Conservation (phyloP, 768 basidiomycete genomes). For the Mycena latifolia region DNA sequence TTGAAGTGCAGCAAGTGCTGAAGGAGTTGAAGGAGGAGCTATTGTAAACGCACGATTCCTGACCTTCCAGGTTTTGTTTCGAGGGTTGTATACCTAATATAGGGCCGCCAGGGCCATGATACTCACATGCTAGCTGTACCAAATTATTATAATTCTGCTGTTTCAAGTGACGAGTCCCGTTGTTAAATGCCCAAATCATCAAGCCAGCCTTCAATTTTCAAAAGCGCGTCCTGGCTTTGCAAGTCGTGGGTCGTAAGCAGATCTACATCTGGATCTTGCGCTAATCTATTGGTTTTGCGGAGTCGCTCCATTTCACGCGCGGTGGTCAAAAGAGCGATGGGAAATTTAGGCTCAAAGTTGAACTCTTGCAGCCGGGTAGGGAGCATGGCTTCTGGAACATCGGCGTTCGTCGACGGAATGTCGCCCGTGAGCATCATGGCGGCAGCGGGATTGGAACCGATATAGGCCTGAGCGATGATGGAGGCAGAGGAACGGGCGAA, state of each 20-base stretch:
- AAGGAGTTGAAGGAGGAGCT: slow-evolving; percentile 47
- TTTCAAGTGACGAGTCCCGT: too few relatives aligned
- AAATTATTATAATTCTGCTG: slow-evolving; percentile 1
- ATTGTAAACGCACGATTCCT: slow-evolving; percentile 17
- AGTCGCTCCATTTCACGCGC: slow-evolving; percentile 49
- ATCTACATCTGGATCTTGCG: slow-evolving; percentile 54
- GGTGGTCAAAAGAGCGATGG: slow-evolving; percentile 64
- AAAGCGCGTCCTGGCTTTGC: slow-evolving; percentile 53
- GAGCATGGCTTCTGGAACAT: slow-evolving; percentile 45
- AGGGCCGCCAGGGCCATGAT: slow-evolving; percentile 29
- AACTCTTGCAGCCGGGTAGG: slow-evolving; percentile 62
- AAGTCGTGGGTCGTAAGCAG: slow-evolving; percentile 48
- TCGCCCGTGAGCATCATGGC: slow-evolving; percentile 72
- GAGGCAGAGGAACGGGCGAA: slow-evolving; percentile 62
- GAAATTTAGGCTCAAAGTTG: slow-evolving; percentile 72
- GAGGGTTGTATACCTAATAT: slow-evolving; percentile 9
- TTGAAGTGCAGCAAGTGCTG: slow-evolving; percentile 50
- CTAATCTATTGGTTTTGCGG: slow-evolving; percentile 54
- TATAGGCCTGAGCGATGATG: slow-evolving; percentile 74
- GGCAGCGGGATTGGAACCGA: slow-evolving; percentile 74
- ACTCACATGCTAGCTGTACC: slow-evolving; percentile 9
- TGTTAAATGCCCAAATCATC: slow-evolving; percentile 58
- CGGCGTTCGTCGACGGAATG: slow-evolving; percentile 57
- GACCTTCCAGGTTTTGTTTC: not conserved
- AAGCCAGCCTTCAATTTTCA: slow-evolving; percentile 64